These are phyloP conservation scores for Hygrocybe coccinea DNA, from an alignment of 768 basidiomycete genomes.

Conservation along the genomic window DNA sequence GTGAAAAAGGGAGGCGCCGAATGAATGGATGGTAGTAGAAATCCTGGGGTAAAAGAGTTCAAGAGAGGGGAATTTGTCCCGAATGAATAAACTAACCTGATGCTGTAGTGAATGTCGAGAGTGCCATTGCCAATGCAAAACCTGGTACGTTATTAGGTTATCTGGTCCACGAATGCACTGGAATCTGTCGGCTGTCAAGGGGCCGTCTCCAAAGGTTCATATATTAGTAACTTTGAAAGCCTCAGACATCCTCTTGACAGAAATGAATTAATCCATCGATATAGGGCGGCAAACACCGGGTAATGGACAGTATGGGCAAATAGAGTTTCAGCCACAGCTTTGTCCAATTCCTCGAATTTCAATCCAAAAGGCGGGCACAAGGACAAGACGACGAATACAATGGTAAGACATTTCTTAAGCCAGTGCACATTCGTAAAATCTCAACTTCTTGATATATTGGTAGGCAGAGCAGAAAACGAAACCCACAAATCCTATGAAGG, in stretches of 20 bases:
- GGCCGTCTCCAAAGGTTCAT: too few species aligned
- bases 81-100: slow-evolving; percentile 44
- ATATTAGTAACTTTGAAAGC: too few species aligned
- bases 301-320: not conserved
- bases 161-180: too few species aligned
- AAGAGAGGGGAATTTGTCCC: not conserved
- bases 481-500: slow-evolving; percentile 92
- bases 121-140: slow-evolving; percentile 37
- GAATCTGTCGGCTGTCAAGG: too few species aligned
- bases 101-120: slow-evolving; percentile 50
- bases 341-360: too few species aligned
- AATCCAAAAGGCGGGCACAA: not conserved
- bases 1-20: slow-evolving; percentile 84
- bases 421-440: not conserved
- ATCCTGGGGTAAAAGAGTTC: slow-evolving; percentile 43
- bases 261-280: not conserved
- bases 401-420: not conserved
- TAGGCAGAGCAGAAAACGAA: slow-evolving; percentile 86
- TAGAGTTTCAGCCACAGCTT: not conserved
- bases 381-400: not conserved
- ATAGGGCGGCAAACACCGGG: not conserved
- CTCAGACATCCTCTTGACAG: too few species aligned
- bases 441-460: not conserved
- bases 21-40: slow-evolving; percentile 75
- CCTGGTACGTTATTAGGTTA: too few species aligned